Evolutionary conservation across 2,329 filamentous ascomycete genomes (phyloP), one percentile per base, ranked within the genome.

Genomic region (Epichloe scottii): DNA sequence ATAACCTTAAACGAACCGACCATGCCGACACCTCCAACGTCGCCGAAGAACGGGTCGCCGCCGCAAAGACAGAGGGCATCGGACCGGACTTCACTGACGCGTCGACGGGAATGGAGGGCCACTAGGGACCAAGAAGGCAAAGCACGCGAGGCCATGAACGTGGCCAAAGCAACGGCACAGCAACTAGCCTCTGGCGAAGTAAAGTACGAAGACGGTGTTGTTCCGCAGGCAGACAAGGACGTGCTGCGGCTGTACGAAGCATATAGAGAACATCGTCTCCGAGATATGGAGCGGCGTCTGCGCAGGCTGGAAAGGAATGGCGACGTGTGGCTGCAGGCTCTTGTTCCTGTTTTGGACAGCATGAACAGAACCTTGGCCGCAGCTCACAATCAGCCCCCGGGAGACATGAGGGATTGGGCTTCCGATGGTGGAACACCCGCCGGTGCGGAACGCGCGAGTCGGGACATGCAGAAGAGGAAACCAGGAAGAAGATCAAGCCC

Each of bases 271-370:
- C 63, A 67, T 19, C 71, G 68, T 7, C 60, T 73, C 15, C 66
- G 65, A 23, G 75, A 78, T 39, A 70, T 76, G 61, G 73, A 76
- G 55, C 65, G 65, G 11, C 69, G 74, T 1, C 59, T 77, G 12
- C 66, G 68, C 6, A 63, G 66, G 15, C 64, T 77, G 2, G 74
- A 78, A 60, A 64, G 66, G 15, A 71, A 73, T 46, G 69, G 71
- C 40, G 72, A 76, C 39, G 60, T 71, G 3, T 71, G 71, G 68
- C 59, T 72, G 41, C 63, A 67, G 14, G 68, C 72, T 2, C 58
- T 77, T 26, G 62, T 71, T 2, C 70, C 72, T 4, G 63, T 77
- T 4, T 61, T 77, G 39, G 68, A 73, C 37, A 70, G 67, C 34
- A 62, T 77, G 34, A 69, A 71, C 56, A 61, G 64, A 21, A 64